Evolutionary conservation across 352 stramenopile species (phyloP).

Genomic region (Globisporangium nagaii): DNA sequence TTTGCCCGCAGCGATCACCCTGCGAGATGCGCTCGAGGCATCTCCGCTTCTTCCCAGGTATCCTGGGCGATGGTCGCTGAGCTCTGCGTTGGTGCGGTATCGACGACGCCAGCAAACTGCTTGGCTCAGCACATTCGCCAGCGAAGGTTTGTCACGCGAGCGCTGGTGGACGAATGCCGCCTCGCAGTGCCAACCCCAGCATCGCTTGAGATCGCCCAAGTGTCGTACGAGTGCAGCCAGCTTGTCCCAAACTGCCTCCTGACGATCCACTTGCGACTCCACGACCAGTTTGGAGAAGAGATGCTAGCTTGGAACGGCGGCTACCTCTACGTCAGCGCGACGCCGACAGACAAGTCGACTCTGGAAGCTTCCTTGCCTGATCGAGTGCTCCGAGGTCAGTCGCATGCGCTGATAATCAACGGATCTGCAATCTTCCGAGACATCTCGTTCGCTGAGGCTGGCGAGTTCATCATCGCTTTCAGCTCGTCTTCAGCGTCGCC

Average conservation of each 20-base stretch:
- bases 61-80: conserved; percentile 22
- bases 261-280: conserved; percentile 26
- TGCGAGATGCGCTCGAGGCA: conserved; percentile 30
- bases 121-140: conserved; percentile 29
- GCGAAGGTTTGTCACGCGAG: conserved; percentile 10
- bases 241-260: conserved; percentile 40
- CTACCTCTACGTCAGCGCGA: conserved; percentile 22
- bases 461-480: conserved; percentile 40
- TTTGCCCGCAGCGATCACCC: conserved; percentile 20
- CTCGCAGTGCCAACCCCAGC: conserved; percentile 14
- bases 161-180: conserved; percentile 29
- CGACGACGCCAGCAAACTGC: conserved; percentile 37
- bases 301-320: conserved; percentile 20
- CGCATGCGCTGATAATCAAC: conserved; percentile 23
- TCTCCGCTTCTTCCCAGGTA: conserved; percentile 20
- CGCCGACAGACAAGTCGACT: background rate
- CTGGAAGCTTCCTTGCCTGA: background rate
- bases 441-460: conserved; percentile 32
- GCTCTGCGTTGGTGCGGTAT: conserved; percentile 26
- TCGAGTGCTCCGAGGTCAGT: conserved; percentile 3
- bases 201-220: conserved; percentile 35
- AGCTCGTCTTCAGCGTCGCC: conserved; percentile 9
- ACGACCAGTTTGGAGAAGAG: conserved; percentile 52
- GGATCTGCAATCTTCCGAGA: conserved; percentile 29
- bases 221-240: conserved; percentile 39